Conservation (phyloP, 169 alveolate species). For the Plasmodium coatneyi region DNA sequence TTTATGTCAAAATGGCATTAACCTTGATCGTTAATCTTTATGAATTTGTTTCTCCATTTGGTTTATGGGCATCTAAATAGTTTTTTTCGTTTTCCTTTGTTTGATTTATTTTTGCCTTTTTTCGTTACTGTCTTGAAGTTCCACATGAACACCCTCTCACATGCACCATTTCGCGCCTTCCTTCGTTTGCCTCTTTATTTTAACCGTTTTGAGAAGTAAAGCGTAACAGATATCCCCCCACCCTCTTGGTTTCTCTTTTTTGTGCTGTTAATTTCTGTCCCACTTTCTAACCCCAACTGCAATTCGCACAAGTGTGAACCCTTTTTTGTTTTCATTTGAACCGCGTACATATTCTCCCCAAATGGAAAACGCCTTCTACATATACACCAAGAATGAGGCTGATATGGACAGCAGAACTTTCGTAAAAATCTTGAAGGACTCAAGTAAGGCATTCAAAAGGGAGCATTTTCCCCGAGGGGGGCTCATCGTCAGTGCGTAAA, state of each 20-base stretch:
- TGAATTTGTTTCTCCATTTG: background rate
- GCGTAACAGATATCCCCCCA: background rate
- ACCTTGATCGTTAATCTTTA: constrained; percentile 3
- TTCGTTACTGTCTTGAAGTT: background rate
- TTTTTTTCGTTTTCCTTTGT: background rate
- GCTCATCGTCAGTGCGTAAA: background rate
- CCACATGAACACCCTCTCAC: constrained; percentile 7
- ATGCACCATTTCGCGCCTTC: background rate
- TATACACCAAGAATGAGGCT: constrained; percentile 82
- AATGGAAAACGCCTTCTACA: constrained; percentile 81
- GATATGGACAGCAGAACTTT: constrained; percentile 89
- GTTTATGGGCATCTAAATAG: background rate
- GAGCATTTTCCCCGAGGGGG: background rate
- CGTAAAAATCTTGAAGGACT: constrained; percentile 87
- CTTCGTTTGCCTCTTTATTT: background rate
- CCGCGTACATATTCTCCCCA: constrained; percentile 11
- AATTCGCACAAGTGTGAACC: background rate
- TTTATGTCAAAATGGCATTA: constrained; percentile 6
- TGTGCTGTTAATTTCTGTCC: background rate
- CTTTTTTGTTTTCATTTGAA: background rate
- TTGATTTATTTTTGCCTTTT: constrained; percentile 6
- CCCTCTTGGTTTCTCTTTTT: background rate
- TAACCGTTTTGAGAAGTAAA: background rate
- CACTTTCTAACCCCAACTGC: background rate
- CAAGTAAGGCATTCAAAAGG: constrained; percentile 36